Conservation (phyloP, 441 rosid genomes). For the Gossypium davidsonii region DNA sequence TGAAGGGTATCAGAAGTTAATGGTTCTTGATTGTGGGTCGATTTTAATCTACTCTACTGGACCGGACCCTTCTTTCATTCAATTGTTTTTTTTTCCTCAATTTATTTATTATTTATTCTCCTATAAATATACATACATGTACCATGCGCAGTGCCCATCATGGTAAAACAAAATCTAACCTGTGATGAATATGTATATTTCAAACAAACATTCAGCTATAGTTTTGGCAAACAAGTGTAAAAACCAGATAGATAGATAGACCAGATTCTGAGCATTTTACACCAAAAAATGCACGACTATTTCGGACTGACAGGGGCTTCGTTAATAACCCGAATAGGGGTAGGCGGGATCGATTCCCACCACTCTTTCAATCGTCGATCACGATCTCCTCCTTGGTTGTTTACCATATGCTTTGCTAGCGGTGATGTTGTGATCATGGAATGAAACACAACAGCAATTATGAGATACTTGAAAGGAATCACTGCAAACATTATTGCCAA, state of each 20-base stretch:
- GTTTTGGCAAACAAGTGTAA: neutral
- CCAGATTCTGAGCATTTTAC: neutral
- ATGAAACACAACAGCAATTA: constrained; percentile 30
- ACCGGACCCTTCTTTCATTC: neutral
- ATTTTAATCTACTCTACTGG: neutral
- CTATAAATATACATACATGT: neutral
- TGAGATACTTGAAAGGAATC: constrained; percentile 49
- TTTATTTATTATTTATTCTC: neutral
- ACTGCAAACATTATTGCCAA: constrained; percentile 47
- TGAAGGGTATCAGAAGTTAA: neutral
- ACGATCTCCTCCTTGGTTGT: constrained; percentile 35
- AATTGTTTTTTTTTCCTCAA: neutral
- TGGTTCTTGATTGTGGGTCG: neutral
- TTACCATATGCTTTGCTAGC: constrained; percentile 36
- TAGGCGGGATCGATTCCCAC: constrained; percentile 90
- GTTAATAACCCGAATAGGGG: constrained; percentile 48
- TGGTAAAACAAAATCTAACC: constrained; percentile 1
- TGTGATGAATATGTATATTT: neutral
- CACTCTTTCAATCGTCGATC: constrained; percentile 62
- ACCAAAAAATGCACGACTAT: constrained; percentile 6
- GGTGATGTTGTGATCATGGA: constrained; percentile 42
- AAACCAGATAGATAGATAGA: neutral
- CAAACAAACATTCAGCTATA: neutral
- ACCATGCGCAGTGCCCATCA: neutral
- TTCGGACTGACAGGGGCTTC: constrained; percentile 11